Evolutionary conservation across 164 flowering plant species (phyloP).

Genomic region (Annona cherimola): DNA sequence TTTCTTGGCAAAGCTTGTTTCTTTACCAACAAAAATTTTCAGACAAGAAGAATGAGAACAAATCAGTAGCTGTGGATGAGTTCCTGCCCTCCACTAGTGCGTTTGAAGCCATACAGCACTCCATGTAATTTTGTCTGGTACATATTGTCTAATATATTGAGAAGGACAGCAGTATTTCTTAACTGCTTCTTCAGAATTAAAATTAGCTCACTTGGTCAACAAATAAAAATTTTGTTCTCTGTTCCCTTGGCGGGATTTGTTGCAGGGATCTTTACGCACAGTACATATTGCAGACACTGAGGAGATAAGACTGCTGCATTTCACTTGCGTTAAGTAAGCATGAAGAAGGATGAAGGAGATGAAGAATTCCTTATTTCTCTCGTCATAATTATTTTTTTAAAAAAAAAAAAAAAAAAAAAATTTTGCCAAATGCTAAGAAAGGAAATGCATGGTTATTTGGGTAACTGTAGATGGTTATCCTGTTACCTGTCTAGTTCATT

Average conservation of each 20-base stretch:
- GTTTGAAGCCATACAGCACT: conserved; percentile 41
- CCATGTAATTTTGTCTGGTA: conserved; percentile 36
- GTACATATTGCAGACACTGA: conserved; percentile 36
- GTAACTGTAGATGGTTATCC: background rate
- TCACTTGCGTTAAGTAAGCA: background rate
- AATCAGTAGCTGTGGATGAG: conserved; percentile 50
- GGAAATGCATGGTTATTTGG: background rate
- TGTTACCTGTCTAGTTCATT: background rate
- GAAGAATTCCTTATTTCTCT: background rate
- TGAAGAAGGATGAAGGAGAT: background rate
- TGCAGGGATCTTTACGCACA: conserved; percentile 51
- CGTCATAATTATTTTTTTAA: background rate
- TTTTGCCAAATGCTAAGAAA: background rate
- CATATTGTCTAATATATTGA: background rate
- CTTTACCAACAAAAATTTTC: conserved; percentile 21
- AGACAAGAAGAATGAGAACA: conserved; percentile 68
- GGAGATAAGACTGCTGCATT: conserved; percentile 20
- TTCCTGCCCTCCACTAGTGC: conserved; percentile 42
- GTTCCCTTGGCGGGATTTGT: background rate
- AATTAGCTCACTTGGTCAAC: background rate
- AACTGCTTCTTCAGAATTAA: background rate
- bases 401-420: too few species aligned
- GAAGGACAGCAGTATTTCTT: background rate
- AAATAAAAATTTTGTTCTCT: too few species aligned
- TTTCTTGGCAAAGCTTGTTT: conserved; percentile 4